Conservation (phyloP, 2,329 filamentous ascomycete species). For the Myrmaecium sp. region DNA sequence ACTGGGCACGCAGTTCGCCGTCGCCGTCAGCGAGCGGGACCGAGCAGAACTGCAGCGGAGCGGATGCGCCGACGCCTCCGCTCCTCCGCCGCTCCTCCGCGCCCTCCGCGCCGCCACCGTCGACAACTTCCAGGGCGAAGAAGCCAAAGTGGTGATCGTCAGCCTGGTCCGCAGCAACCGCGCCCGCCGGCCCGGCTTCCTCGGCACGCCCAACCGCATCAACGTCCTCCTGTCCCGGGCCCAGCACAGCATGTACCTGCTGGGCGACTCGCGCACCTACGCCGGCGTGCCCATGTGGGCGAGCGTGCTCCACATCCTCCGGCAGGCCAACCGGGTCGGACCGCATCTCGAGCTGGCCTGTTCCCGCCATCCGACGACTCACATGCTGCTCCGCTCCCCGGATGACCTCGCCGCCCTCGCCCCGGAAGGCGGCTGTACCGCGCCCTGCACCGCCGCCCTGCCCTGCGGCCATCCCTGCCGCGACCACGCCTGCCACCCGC, state of each 20-base stretch:
- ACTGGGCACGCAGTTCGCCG: constrained; percentile 35
- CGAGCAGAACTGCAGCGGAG: constrained; percentile 29
- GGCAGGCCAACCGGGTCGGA: constrained; percentile 7
- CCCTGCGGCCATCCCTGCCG: constrained; percentile 1
- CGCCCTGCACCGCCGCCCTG: neutral
- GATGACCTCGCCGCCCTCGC: constrained; percentile 13
- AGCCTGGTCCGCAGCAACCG: constrained; percentile 55
- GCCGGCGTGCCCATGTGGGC: constrained; percentile 45
- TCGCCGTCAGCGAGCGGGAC: constrained; percentile 49
- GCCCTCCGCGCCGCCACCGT: constrained; percentile 38
- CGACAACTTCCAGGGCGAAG: constrained; percentile 66
- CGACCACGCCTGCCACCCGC: no score
- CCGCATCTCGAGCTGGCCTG: constrained; percentile 11
- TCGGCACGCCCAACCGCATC: constrained; percentile 48
- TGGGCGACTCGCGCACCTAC: constrained; percentile 48
- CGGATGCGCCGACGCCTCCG: no score
- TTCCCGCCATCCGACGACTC: constrained; percentile 11
- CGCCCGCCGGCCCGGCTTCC: constrained; percentile 42
- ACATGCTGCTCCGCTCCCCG: constrained; percentile 10
- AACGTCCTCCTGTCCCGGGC: constrained; percentile 53
- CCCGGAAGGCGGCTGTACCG: constrained; percentile 16
- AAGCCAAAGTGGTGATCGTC: constrained; percentile 53
- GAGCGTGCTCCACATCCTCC: constrained; percentile 38
- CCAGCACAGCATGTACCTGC: constrained; percentile 52
- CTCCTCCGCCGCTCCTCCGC: neutral